Base-by-base conservation (phyloP, 495 filamentous ascomycete species). In the Elasticomyces elasticus region DNA sequence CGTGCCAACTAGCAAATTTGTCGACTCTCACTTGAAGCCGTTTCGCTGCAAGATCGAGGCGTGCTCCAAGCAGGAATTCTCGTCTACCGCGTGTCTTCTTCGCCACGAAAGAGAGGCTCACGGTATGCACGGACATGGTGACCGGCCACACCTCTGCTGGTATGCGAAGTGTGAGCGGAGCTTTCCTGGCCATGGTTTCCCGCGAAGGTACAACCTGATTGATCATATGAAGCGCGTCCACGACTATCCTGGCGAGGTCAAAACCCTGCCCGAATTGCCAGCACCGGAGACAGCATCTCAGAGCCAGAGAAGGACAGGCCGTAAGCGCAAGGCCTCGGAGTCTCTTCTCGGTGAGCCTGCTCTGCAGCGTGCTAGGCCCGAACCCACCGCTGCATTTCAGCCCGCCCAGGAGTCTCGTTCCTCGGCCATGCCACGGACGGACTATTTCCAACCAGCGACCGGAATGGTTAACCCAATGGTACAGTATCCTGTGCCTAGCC, bases 191-290 rank as follows among this genome's bases (percentile, higher is more conserved):
- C 82, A 89, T 68, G 89, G 89, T 62, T 96, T 96, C 64, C 89
- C 88, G 30, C 81, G 89, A 65, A 81, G 88, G 60, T 96, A 89
- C 86, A 96, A 96, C 70, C 76, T 94, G 28, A 79, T 81, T 69
- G 89, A 96, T 75, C 89, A 96, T 74, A 94, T 94, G 87, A 84
- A 84, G 66, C 81, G 89, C 55, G 87, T 94, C 15, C 89, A 96
- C 71, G 85, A 90, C 70, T 87, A 89, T 71, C 79, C 71, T 52
- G 63, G 62, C 13, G 44, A 54, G 26, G 25, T 12, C 6, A 46
- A 41, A 19, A 33, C 52, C 5, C 43, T 59, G 11, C 51, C 50
- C 35, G 25, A 35, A 15, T 27, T 44, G 28, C 31, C 44, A 13
- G 26, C n/a, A 48, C 1, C 49, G 11, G 26, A 19, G 31, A 13